Percentiles rank a stretch among this genome's conserved stretches.
These are phyloP conservation scores for Didymellaceae sp. DNA, from an alignment of 2,329 filamentous ascomycete species.

Conservation along the genomic window DNA sequence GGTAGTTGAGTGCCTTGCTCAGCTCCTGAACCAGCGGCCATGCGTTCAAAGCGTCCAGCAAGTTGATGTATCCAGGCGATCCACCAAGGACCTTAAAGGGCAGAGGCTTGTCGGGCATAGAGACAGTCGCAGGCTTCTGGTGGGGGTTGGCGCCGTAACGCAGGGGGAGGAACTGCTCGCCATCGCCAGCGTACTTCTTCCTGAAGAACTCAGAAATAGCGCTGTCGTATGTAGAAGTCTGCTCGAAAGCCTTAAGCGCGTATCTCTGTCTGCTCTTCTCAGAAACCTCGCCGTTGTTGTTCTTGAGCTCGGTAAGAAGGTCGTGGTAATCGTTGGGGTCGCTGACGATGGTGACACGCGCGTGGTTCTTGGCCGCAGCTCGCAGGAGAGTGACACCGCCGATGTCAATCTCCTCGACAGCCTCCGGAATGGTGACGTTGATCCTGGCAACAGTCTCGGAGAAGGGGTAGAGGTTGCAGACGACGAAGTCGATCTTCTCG, in stretches of 20 bases:
- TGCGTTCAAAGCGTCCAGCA: conserved; percentile 93
- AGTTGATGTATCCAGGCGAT: conserved; percentile 94
- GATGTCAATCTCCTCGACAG: conserved; percentile 98
- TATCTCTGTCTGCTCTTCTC: conserved; percentile 86
- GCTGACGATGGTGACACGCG: conserved; percentile 92
- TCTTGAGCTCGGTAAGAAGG: conserved; percentile 89
- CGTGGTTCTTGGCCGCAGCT: conserved; percentile 97
- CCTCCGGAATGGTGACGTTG: conserved; percentile 95
- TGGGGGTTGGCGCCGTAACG: conserved; percentile 98
- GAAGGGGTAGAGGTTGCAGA: conserved; percentile 99
- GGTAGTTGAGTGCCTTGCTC: conserved; percentile 82
- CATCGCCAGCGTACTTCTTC: conserved; percentile 90
- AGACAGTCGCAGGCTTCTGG: conserved; percentile 94
- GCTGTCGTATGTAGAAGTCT: conserved; percentile 94
- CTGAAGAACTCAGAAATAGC: conserved; percentile 98
- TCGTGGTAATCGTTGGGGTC: conserved; percentile 93
- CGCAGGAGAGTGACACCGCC: conserved; percentile 93
- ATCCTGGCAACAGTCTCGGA: conserved; percentile 97
- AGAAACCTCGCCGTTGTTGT: conserved; percentile 78
- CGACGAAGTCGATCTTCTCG: conserved; percentile 53
- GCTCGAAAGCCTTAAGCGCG: conserved; percentile 96
- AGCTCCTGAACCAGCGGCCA: conserved; percentile 98
- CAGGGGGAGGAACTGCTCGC: conserved; percentile 81
- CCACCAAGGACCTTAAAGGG: conserved; percentile 96
- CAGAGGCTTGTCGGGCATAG: conserved; percentile 71